Conservation (phyloP, 306 rosid genomes). For the Astragalus membranaceus region DNA sequence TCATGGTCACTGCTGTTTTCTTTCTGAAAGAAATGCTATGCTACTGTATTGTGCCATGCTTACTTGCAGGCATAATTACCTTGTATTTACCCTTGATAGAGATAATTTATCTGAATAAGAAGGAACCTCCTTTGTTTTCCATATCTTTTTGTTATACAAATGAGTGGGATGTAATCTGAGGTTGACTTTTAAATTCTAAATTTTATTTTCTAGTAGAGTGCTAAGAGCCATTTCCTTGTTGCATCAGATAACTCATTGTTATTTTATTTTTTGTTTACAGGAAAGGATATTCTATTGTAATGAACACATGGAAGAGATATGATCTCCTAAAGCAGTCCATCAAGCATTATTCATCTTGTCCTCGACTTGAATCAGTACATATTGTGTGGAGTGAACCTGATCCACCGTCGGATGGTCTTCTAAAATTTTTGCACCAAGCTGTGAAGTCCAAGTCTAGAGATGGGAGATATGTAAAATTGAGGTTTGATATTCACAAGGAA, state of each 20-base stretch:
- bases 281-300: slow-evolving; percentile 77
- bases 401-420: slow-evolving; percentile 66
- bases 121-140: not conserved
- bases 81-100: not conserved
- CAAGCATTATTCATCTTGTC: slow-evolving; percentile 72
- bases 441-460: slow-evolving; percentile 42
- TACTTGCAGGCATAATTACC: not conserved
- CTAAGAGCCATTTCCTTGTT: not conserved
- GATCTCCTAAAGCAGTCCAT: slow-evolving; percentile 90
- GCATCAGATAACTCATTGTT: not conserved
- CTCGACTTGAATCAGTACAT: slow-evolving; percentile 66
- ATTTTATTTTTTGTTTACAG: slow-evolving; percentile 32
- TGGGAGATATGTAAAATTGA: slow-evolving; percentile 46
- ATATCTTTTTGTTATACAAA: not conserved
- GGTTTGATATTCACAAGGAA: slow-evolving; percentile 64
- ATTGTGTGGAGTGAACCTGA: slow-evolving; percentile 90
- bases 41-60: not conserved
- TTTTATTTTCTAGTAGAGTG: not conserved
- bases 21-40: too few relatives aligned
- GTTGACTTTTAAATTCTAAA: not conserved
- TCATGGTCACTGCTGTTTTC: too few relatives aligned
- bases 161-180: not conserved
- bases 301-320: slow-evolving; percentile 97
- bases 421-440: slow-evolving; percentile 31
- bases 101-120: not conserved